Evolutionary conservation across 1,284 basidiomycete species (phyloP).

Genomic region (Pseudozyma sp.): DNA sequence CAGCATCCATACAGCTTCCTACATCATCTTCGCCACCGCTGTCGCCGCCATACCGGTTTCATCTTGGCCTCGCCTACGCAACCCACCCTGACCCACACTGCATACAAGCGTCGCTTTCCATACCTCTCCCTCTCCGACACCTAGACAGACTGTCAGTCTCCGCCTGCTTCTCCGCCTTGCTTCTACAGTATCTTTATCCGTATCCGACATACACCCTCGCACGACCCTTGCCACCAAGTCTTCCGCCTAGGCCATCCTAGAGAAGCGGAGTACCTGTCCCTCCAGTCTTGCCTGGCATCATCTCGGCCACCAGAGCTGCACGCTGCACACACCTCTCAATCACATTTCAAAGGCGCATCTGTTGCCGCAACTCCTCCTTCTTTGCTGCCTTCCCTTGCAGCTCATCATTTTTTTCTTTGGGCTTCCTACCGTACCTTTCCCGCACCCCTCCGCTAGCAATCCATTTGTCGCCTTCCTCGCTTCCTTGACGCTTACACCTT

Average conservation of each 20-base stretch:
- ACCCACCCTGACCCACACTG: not conserved
- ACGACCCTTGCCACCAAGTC: too few species aligned
- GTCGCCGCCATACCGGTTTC: slow-evolving; percentile 4
- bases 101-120: not conserved
- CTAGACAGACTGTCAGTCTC: too few species aligned
- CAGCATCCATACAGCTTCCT: slow-evolving; percentile 11
- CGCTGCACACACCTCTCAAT: not conserved
- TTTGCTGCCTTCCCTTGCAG: slow-evolving; percentile 27
- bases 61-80: slow-evolving; percentile 3
- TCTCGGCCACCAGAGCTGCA: slow-evolving; percentile 7
- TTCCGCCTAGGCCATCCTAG: too few species aligned
- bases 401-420: slow-evolving; percentile 2
- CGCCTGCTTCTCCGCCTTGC: too few species aligned
- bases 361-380: slow-evolving; percentile 17
- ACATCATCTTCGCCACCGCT: not conserved
- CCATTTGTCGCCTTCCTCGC: not conserved
- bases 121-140: not conserved
- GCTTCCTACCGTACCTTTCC: not conserved
- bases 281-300: not conserved
- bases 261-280: too few species aligned
- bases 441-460: not conserved
- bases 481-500: not conserved
- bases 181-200: too few species aligned
- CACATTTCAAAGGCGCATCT: slow-evolving; percentile 7
- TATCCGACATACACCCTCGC: too few species aligned